Evolutionary conservation across 148 eudicot species (phyloP).

Genomic region (Cornus kousa): DNA sequence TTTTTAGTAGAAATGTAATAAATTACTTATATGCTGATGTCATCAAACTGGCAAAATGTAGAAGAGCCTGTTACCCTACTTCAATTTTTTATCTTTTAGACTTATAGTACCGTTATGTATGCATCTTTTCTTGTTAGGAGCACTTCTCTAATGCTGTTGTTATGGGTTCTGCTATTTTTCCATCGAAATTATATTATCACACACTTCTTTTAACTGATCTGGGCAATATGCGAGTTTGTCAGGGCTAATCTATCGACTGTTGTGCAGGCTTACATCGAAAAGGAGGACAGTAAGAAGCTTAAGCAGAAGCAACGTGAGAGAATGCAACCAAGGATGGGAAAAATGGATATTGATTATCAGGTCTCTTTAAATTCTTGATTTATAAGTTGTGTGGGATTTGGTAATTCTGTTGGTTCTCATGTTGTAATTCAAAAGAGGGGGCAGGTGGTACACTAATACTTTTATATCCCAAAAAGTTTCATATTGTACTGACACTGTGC

Average conservation of each 20-base stretch:
- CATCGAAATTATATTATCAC: neutral
- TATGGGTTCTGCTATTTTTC: neutral
- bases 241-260: neutral
- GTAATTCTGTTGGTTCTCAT: neutral
- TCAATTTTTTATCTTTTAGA: neutral
- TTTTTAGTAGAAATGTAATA: too few relatives aligned
- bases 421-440: neutral
- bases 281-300: slow-evolving; percentile 91
- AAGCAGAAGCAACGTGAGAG: slow-evolving; percentile 99
- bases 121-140: too few relatives aligned
- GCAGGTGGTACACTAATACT: neutral
- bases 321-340: slow-evolving; percentile 99
- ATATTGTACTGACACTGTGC: neutral
- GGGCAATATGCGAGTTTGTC: neutral
- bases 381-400: neutral
- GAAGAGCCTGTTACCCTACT: neutral
- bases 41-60: neutral
- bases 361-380: slow-evolving; percentile 25
- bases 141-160: neutral
- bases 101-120: too few relatives aligned
- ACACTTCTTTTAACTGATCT: neutral
- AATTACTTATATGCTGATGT: neutral
- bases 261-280: slow-evolving; percentile 86
- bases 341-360: slow-evolving; percentile 99
- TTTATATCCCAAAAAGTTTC: neutral